Conservation (phyloP, 140 eudicot genomes). For the Cichorium intybus region DNA sequence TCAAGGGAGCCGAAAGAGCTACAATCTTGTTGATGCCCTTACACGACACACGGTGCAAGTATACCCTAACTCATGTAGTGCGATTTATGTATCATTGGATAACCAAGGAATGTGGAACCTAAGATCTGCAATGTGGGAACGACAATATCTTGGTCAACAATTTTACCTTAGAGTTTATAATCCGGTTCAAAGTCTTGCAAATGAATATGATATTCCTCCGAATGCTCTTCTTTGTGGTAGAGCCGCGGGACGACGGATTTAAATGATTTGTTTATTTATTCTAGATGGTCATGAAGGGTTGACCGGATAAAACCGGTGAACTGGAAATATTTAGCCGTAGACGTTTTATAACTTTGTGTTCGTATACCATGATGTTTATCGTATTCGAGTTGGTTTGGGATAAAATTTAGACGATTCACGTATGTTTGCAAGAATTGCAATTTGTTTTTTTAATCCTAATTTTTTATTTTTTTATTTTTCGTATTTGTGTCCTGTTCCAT, state of each 20-base stretch:
- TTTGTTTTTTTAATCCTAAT: no score
- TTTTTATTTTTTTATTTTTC: no score
- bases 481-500: no score
- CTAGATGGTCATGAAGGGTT: conserved; percentile 45
- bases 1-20: conserved; percentile 51
- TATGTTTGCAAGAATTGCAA: no score
- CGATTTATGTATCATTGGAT: conserved; percentile 78
- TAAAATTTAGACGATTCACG: no score
- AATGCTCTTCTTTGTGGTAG: conserved; percentile 88
- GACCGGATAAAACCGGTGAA: no score
- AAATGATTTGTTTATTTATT: not conserved
- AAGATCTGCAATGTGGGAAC: conserved; percentile 89
- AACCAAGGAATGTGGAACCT: conserved; percentile 99
- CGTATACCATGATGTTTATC: no score
- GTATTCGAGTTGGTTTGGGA: no score
- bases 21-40: conserved; percentile 85
- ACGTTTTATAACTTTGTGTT: no score
- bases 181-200: conserved; percentile 53
- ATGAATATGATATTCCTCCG: conserved; percentile 69
- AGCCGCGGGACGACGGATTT: conserved; percentile 60
- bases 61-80: conserved; percentile 83
- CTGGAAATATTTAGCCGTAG: no score
- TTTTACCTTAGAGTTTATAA: conserved; percentile 77
- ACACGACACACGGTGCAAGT: conserved; percentile 93
- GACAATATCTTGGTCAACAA: conserved; percentile 91